These are phyloP conservation scores for Exsudoporus floridanus DNA, from an alignment of 1,284 basidiomycete species.

Conservation along the genomic window DNA sequence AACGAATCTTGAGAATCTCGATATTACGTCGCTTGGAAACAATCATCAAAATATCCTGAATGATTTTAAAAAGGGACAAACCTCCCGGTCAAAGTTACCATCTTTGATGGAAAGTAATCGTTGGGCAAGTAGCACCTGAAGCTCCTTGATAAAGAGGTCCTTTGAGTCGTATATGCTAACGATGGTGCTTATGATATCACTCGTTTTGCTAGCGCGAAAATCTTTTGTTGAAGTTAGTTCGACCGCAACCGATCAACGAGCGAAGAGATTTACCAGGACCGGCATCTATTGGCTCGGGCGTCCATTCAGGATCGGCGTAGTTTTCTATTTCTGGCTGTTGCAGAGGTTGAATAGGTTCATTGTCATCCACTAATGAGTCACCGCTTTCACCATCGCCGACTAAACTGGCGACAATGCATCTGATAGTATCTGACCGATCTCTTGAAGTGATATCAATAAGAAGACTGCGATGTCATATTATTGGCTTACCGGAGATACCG, in stretches of 20 bases:
- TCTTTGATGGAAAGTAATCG: constrained; percentile 76
- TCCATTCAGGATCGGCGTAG: constrained; percentile 87
- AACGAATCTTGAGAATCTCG: constrained; percentile 90
- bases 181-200: constrained; percentile 90
- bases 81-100: constrained; percentile 83
- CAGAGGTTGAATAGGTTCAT: constrained; percentile 72
- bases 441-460: constrained; percentile 38
- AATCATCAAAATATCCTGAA: background rate
- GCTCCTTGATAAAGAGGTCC: constrained; percentile 90
- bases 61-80: constrained; percentile 36
- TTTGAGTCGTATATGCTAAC: constrained; percentile 96
- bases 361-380: constrained; percentile 77
- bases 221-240: constrained; percentile 46
- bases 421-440: constrained; percentile 86
- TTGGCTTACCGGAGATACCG: constrained; percentile 72
- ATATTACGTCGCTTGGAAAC: constrained; percentile 75
- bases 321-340: constrained; percentile 78
- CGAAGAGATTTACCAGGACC: constrained; percentile 52
- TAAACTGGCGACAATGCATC: constrained; percentile 87
- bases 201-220: constrained; percentile 83
- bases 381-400: constrained; percentile 85
- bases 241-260: constrained; percentile 1
- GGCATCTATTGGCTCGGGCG: constrained; percentile 91
- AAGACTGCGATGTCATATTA: background rate
- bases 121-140: constrained; percentile 86